phyloP scores from a whole-genome alignment of 352 stramenopile genomes.

The Globisporangium acanthophoron region DNA sequence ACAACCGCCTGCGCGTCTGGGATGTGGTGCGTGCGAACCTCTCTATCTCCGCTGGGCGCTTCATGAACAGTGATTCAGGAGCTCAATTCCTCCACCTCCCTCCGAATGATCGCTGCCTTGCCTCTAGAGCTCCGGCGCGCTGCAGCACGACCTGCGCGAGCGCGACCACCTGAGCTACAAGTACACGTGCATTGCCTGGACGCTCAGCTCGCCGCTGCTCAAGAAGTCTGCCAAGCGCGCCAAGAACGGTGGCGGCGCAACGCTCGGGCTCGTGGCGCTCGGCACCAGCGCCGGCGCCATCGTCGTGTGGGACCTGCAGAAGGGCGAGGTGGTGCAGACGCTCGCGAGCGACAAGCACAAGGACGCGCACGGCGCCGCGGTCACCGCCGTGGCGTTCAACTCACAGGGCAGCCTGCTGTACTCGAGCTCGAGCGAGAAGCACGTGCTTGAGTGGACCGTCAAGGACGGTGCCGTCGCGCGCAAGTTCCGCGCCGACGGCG shows the following conservation, averaged over 20 bases:
- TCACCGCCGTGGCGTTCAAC: conserved; percentile 73
- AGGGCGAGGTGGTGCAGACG: conserved; percentile 55
- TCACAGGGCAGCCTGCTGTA: conserved; percentile 61
- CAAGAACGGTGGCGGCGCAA: conserved; percentile 14
- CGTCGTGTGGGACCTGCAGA: conserved; percentile 71
- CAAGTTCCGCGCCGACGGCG: conserved; percentile 65
- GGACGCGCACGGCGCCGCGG: conserved; percentile 32
- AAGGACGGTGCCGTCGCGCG: conserved; percentile 41
- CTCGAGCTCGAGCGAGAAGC: conserved; percentile 62
- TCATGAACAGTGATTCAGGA: no score
- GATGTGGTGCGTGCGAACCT: conserved; percentile 44
- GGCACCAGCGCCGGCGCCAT: conserved; percentile 63
- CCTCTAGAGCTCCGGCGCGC: conserved; percentile 34
- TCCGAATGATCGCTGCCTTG: not conserved
- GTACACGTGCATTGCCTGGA: conserved; percentile 75
- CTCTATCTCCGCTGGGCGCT: not conserved
- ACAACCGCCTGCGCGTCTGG: conserved; percentile 82
- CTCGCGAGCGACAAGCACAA: conserved; percentile 44
- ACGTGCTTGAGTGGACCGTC: conserved; percentile 78
- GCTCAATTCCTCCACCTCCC: not conserved
- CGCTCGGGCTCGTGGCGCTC: conserved; percentile 56
- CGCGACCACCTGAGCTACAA: conserved; percentile 82
- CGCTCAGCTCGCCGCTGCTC: conserved; percentile 29
- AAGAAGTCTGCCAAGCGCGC: conserved; percentile 42
- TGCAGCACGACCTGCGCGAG: conserved; percentile 78